phyloP scores from a whole-genome alignment of 176 grass and related monocot species.

The Oryza longistaminata region DNA sequence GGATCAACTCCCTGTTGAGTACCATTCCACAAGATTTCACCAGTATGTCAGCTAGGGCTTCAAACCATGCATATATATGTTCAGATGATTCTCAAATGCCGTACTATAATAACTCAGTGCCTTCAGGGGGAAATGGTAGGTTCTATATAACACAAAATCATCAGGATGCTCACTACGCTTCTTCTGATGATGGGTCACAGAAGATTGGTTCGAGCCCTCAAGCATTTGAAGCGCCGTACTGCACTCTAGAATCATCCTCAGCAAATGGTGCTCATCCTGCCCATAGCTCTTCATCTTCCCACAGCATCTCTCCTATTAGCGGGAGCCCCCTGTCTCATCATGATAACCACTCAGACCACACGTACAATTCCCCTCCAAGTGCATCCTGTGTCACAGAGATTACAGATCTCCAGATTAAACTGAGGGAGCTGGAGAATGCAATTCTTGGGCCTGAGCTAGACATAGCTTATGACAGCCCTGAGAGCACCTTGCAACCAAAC shows the following conservation, averaged over 20 bases:
- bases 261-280: constrained; percentile 49
- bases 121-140: constrained; percentile 36
- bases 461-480: constrained; percentile 41
- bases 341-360: constrained; percentile 61
- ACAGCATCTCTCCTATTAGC: constrained; percentile 45
- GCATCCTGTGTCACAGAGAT: constrained; percentile 73
- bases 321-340: constrained; percentile 72
- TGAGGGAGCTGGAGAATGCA: constrained; percentile 69
- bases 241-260: constrained; percentile 78
- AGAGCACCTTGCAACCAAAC: constrained; percentile 42
- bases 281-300: constrained; percentile 69
- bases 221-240: constrained; percentile 50
- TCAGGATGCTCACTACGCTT: constrained; percentile 15
- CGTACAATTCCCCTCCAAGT: constrained; percentile 62
- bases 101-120: constrained; percentile 39
- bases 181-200: constrained; percentile 45
- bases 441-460: constrained; percentile 78
- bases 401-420: constrained; percentile 63
- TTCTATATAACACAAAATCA: constrained; percentile 31
- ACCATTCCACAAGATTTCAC: constrained; percentile 25
- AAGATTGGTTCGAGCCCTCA: constrained; percentile 29
- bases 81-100: constrained; percentile 34
- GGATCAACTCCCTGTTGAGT: constrained; percentile 32
- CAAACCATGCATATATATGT: constrained; percentile 27
- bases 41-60: constrained; percentile 42